Evolutionary conservation across 805 yeast species (phyloP), one percentile per base, ranked within the genome.

Genomic region (Torulaspora microellipsoides): DNA sequence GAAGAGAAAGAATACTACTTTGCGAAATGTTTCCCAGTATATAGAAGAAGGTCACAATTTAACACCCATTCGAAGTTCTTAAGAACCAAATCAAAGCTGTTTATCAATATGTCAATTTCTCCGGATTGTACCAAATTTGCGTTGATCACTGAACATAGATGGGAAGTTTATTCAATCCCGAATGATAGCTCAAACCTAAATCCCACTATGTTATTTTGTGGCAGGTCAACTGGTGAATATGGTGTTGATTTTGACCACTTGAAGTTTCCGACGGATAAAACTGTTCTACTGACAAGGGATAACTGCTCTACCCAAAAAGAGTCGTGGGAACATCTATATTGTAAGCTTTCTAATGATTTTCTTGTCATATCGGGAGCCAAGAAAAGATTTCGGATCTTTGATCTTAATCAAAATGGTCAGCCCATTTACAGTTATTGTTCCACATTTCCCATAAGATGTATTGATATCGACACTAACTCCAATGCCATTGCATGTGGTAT

Each of bases 1-100:
- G 70, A 60, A 44, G 67, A 65, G 32, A 79, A 81, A 49, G 95
- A 86, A 58, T 71, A 75, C 42, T 72, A 80, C 41, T 87, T 81
- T 60, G 80, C 82, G 5, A 83, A 81, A 54, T 86, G 91, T 54
- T 89, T 87, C 64, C 97, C 97, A 0, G 77, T 80, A 43, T 85
- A 83, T 58, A 72, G 95, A 46, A 81, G 77, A 48, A 71, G 77
- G 38, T 70, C 72, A 38, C 78, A 78, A 34, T 74, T 73, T 55
- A 66, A 70, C 23, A 76, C 83, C 0, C 81, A 78, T 45, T 64
- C 79, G 8, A 72, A 72, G 38, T 67, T 77, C 42, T 66, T 78
- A 27, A 59, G 75, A 38, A 66, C 75, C 28, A 66, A 70, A 62
- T 67, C 78, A 40, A 68, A 73, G 65, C 48, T 74, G 52, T 67